Evolutionary conservation across 306 rosid genomes (phyloP).

Genomic region (Cicer yamashitae): DNA sequence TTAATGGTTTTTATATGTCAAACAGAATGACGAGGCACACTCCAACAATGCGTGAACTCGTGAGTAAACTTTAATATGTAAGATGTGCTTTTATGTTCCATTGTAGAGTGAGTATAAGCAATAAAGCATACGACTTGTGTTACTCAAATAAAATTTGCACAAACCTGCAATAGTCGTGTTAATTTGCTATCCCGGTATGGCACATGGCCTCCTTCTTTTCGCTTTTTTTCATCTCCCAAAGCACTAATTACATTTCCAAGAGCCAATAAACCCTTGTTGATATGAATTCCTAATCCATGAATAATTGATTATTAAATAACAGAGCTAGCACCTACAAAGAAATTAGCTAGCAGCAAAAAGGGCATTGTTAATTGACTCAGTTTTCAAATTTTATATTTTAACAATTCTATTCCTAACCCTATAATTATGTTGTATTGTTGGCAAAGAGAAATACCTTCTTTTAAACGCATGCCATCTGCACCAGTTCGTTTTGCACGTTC

Average conservation of each 20-base stretch:
- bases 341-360: slow-evolving; percentile 26
- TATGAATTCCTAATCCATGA: slow-evolving; percentile 80
- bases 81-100: background rate
- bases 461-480: slow-evolving; percentile 92
- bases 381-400: background rate
- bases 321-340: slow-evolving; percentile 29
- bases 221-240: slow-evolving; percentile 92
- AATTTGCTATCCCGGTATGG: slow-evolving; percentile 99
- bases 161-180: slow-evolving; percentile 91
- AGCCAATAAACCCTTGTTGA: slow-evolving; percentile 90
- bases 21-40: background rate
- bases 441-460: slow-evolving; percentile 73
- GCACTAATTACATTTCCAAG: slow-evolving; percentile 98
- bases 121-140: background rate
- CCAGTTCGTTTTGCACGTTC: slow-evolving; percentile 97
- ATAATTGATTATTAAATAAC: slow-evolving; percentile 11
- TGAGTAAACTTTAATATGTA: slow-evolving; percentile 4
- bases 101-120: background rate
- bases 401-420: background rate
- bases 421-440: background rate
- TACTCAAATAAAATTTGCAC: slow-evolving; percentile 32
- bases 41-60: slow-evolving; percentile 11
- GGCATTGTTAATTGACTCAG: background rate
- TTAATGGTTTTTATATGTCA: slow-evolving; percentile 1
- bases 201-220: slow-evolving; percentile 96